phyloP scores from a whole-genome alignment of 2,329 filamentous ascomycete species.

The Reticulascus tulasneorum region DNA sequence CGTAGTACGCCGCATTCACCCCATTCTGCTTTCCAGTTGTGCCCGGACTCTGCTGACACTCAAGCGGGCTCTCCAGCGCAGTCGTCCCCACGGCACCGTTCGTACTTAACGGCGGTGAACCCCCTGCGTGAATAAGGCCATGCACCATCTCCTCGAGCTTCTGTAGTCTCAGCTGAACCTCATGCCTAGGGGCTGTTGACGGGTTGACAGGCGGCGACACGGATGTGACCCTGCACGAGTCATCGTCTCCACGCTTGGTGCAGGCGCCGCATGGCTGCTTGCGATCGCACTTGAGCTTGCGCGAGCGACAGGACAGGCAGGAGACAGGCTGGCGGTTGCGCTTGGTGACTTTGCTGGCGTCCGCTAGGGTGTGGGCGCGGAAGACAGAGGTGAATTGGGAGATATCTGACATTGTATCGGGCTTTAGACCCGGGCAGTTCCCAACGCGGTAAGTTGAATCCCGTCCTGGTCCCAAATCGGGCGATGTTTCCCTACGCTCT shows the following conservation, averaged over 20 bases:
- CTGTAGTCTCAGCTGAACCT: slow-evolving; percentile 34
- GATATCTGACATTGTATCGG: slow-evolving; percentile 8
- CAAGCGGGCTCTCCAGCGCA: not conserved
- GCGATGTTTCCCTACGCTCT: too few relatives aligned
- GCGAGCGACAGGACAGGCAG: slow-evolving; percentile 35
- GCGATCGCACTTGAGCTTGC: slow-evolving; percentile 40
- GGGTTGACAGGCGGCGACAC: not conserved
- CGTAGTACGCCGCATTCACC: slow-evolving; percentile 22
- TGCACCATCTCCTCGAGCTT: slow-evolving; percentile 38
- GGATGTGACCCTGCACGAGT: slow-evolving; percentile 27
- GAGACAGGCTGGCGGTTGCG: slow-evolving; percentile 38
- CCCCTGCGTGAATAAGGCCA: slow-evolving; percentile 29
- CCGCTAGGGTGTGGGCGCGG: slow-evolving; percentile 24
- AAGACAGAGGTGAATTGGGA: slow-evolving; percentile 29
- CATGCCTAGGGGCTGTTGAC: slow-evolving; percentile 19
- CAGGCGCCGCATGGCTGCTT: slow-evolving; percentile 36
- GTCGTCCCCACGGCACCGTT: too few relatives aligned
- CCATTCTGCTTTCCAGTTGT: too few relatives aligned
- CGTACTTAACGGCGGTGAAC: too few relatives aligned
- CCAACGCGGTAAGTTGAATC: too few relatives aligned
- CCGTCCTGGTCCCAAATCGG: too few relatives aligned
- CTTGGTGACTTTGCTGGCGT: slow-evolving; percentile 27
- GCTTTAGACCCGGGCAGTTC: too few relatives aligned
- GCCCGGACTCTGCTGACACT: not conserved
- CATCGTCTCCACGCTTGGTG: slow-evolving; percentile 30